phyloP scores from a whole-genome alignment of 768 basidiomycete species.

The Panellus pusillus region DNA sequence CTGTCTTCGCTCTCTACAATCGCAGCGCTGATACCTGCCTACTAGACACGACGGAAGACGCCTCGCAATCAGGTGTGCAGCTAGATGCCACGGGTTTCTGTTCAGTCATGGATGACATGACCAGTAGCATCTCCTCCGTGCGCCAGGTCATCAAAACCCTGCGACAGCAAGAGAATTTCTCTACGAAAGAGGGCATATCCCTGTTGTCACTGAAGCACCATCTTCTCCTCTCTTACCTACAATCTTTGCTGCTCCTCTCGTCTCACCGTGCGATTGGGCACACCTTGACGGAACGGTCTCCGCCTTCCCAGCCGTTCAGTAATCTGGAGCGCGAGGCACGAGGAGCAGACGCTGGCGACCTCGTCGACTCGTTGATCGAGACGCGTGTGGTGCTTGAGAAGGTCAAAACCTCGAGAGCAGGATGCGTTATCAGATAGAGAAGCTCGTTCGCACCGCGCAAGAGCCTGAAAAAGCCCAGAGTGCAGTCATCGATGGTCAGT shows the following conservation, averaged over 20 bases:
- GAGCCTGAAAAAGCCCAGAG: constrained; percentile 47
- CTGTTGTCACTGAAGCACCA: constrained; percentile 88
- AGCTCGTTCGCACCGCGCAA: constrained; percentile 77
- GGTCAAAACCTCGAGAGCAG: constrained; percentile 79
- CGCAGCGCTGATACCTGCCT: background rate
- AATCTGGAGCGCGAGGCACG: constrained; percentile 48
- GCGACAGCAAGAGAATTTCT: constrained; percentile 52
- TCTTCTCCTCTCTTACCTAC: constrained; percentile 56
- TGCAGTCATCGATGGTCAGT: constrained; percentile 57
- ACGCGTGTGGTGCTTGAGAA: constrained; percentile 86
- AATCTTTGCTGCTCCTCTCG: constrained; percentile 42
- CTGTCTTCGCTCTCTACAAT: background rate
- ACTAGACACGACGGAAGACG: constrained; percentile 20
- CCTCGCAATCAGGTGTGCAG: constrained; percentile 16
- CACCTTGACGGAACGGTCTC: constrained; percentile 51
- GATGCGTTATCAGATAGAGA: constrained; percentile 95
- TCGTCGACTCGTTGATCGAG: constrained; percentile 80
- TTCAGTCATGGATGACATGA: constrained; percentile 54
- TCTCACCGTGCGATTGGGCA: constrained; percentile 76
- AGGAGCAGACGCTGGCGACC: constrained; percentile 65
- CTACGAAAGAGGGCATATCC: constrained; percentile 82
- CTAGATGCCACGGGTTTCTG: constrained; percentile 25
- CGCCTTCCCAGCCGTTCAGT: constrained; percentile 54
- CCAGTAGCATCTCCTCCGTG: constrained; percentile 58
- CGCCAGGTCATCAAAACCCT: constrained; percentile 56